Percentiles rank a stretch among this genome's conserved stretches.
These are phyloP conservation scores for Enterospora canceri DNA, from an alignment of 371 early-diverging fungal species.

Conservation along the genomic window DNA sequence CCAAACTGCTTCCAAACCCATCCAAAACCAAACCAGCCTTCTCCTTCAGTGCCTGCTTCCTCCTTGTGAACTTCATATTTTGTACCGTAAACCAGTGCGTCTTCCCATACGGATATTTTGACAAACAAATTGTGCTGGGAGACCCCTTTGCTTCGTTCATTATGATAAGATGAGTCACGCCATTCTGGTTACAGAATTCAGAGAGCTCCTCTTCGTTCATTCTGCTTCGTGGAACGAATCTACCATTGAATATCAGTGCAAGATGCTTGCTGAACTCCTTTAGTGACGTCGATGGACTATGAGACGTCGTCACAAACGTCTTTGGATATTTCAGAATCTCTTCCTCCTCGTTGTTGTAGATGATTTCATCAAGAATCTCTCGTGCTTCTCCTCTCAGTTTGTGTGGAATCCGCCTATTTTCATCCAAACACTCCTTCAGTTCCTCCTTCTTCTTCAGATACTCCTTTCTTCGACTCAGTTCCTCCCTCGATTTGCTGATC, in stretches of 20 bases:
- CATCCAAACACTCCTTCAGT: conserved; percentile 10
- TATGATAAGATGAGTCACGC: conserved; percentile 83
- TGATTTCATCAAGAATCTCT: conserved; percentile 35
- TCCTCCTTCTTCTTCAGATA: conserved; percentile 27
- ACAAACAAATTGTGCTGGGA: conserved; percentile 83
- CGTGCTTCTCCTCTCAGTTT: conserved; percentile 28
- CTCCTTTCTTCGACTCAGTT: conserved; percentile 23
- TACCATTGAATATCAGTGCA: conserved; percentile 79
- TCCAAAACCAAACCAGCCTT: conserved; percentile 82
- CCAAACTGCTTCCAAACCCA: conserved; percentile 68
- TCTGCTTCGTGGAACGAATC: conserved; percentile 85
- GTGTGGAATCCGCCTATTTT: conserved; percentile 25
- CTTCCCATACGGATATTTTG: conserved; percentile 91
- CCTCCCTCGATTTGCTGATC: conserved; percentile 3
- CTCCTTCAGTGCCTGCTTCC: conserved; percentile 61
- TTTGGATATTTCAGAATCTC: conserved; percentile 61
- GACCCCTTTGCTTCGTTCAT: conserved; percentile 88
- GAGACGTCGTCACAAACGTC: conserved; percentile 83
- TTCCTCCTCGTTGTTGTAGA: conserved; percentile 37
- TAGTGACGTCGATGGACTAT: conserved; percentile 79
- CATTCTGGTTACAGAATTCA: conserved; percentile 60
- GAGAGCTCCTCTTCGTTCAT: conserved; percentile 73
- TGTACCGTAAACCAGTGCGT: conserved; percentile 87
- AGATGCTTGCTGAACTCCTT: conserved; percentile 91
- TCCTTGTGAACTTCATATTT: conserved; percentile 76